A percentile compares a stretch with the other conserved stretches of the same genome.
These are phyloP conservation scores for Trichophyton benhamiae DNA, from an alignment of 2,329 filamentous ascomycete species.

Conservation along the genomic window DNA sequence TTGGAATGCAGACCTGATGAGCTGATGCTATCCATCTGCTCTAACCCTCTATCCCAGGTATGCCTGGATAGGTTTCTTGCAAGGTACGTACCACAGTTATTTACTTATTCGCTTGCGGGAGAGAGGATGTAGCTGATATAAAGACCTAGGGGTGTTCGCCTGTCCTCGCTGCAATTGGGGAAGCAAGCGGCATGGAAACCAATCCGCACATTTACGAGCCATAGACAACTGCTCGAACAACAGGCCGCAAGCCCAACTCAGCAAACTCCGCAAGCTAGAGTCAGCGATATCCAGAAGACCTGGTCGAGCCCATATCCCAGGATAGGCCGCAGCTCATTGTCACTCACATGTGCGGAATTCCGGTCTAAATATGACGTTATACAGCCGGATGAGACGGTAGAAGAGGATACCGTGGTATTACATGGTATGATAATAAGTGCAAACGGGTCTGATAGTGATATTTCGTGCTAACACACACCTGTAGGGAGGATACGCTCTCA, in stretches of 20 bases:
- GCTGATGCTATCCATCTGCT: slow-evolving; percentile 30
- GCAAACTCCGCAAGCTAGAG: slow-evolving; percentile 15
- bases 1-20: slow-evolving; percentile 3
- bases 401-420: slow-evolving; percentile 28
- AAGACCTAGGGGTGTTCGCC: background rate
- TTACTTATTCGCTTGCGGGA: too few relatives aligned
- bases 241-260: background rate
- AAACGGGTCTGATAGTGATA: background rate
- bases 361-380: slow-evolving; percentile 27
- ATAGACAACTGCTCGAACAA: background rate
- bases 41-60: slow-evolving; percentile 25
- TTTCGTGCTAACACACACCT: slow-evolving; percentile 28
- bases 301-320: slow-evolving; percentile 30
- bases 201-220: background rate
- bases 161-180: background rate
- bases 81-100: slow-evolving; percentile 24
- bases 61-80: slow-evolving; percentile 19
- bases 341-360: slow-evolving; percentile 27
- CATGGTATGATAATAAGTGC: slow-evolving; percentile 28
- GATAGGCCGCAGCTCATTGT: slow-evolving; percentile 20
- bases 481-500: slow-evolving; percentile 63
- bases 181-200: background rate
- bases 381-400: slow-evolving; percentile 29
- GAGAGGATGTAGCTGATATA: background rate
- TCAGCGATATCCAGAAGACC: slow-evolving; percentile 27